Base-by-base conservation (phyloP, 176 grass and related monocot genomes). In the Oryza rufipogon region DNA sequence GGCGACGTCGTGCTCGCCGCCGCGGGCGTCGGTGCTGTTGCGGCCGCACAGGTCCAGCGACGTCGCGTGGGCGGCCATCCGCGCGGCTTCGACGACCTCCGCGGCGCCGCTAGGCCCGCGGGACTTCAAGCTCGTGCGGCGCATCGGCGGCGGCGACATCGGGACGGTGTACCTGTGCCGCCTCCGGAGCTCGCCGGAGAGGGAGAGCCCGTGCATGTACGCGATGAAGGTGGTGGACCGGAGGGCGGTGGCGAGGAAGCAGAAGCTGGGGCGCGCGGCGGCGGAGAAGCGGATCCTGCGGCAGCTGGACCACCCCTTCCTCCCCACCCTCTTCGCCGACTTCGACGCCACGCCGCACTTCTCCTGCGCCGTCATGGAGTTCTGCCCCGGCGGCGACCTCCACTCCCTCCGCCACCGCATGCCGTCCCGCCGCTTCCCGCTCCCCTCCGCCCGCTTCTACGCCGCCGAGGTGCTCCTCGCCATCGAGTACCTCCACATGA, bases 181-280 rank as follows among this genome's bases (percentile, higher is more conserved):
- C 1, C 89, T 99, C 26, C 84, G 91, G 1, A 2, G 26, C 46
- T 2, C 30, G 2, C 16, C 66, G 34, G 34, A 36, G 34, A 36
- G 34, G 7, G 1, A 17, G 2, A 23, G 11, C 32, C 2, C 51
- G 23, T 92, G 70, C 74, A 49, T 90, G 1, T 98, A 86, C 80
- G 96, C 96, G 77, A 99, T 99, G 96, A 99, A 99, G 78, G 91
- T 99, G 51, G 88, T 99, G 30, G 96, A 99, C 86, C 89, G 92
- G 15, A 76, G 80, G 70, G 81, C 33, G 5, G 77, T 92, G 2
- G 91, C 88, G 0, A 69, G 19, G 81, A 96, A 96, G 81, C 85
- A 88, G 45, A 99, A 99, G 80, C 81, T 96, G 48, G 88, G 89
- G 63, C 89, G 93, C 4, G 93, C 96, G 0, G 89, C 80, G 7